These are phyloP conservation scores for Mycocentrospora acerina DNA, from an alignment of 2,329 filamentous ascomycete species.

Conservation along the genomic window DNA sequence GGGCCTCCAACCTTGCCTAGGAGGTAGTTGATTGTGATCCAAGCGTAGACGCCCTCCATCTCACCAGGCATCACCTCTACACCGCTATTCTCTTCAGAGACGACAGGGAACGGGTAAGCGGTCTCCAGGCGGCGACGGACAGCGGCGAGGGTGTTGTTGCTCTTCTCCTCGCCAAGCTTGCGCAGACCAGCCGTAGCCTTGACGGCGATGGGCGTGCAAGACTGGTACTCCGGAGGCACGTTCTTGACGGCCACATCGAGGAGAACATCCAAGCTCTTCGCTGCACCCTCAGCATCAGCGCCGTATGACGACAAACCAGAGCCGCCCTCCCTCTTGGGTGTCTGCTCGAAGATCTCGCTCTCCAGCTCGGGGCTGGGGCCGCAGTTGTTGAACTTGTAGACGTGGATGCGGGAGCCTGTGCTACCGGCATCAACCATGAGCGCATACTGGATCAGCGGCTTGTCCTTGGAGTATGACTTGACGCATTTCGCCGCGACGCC, in stretches of 20 bases:
- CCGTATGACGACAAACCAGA: conserved; percentile 82
- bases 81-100: conserved; percentile 79
- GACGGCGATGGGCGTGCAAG: conserved; percentile 93
- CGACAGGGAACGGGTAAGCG: conserved; percentile 90
- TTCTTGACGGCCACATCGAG: conserved; percentile 81
- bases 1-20: conserved; percentile 95
- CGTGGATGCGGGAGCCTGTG: conserved; percentile 96
- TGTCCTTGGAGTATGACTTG: conserved; percentile 79
- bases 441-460: conserved; percentile 95
- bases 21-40: conserved; percentile 99
- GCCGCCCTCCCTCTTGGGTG: conserved; percentile 78
- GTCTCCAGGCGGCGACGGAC: conserved; percentile 84
- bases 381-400: conserved; percentile 99
- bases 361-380: conserved; percentile 93
- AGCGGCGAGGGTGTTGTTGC: conserved; percentile 79
- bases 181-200: conserved; percentile 95
- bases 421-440: conserved; percentile 98
- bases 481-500: conserved; percentile 73
- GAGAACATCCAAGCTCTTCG: conserved; percentile 83
- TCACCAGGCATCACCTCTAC: conserved; percentile 97
- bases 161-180: conserved; percentile 78
- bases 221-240: conserved; percentile 85
- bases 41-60: conserved; percentile 96
- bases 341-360: conserved; percentile 90
- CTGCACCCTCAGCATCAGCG: conserved; percentile 81